Evolutionary conservation across 129 eudicot species (phyloP), one percentile per base, ranked within the genome.

Genomic region (Smallanthus sonchifolius): DNA sequence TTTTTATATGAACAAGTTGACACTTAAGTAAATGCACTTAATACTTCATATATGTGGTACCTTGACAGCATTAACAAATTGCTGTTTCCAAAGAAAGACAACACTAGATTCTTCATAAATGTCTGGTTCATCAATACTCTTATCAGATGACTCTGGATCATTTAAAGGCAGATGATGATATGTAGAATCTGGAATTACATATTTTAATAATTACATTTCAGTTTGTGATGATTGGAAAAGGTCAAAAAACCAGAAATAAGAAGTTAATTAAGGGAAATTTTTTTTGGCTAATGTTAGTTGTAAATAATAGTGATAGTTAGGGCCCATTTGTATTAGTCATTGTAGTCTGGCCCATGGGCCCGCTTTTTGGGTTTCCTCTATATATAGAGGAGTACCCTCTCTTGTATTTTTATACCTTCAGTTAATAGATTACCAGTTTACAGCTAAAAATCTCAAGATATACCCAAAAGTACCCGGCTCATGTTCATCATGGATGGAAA

Each of bases 71-170:
- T 87, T 83, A 40, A 83, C 65, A 76, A 90, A 90, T 75, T 90
- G 98, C 73, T 90, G 84, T 82, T 84, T 88, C 98, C 98, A 93
- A 49, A 90, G 51, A 60, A 76, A 78, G 70, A 77, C 42, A 43
- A 84, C 14, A 60, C 34, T 17, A 15, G 61, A 43, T 59, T 82
- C 82, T 70, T 69, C 74, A n/a, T 61, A 67, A 35, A 56, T 74
- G 30, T 13, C 40, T 11, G 74, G 43, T 35, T 15, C 77, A 56
- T 52, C 77, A 38, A 70, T 48, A 55, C 67, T 82, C 69, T 77
- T 85, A 80, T 52, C 60, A 59, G 86, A 84, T 56, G 82, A 81
- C 71, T 78, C 89, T 51, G 77, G 75, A 73, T 90, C 96, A 49
- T 60, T 67, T 59, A 63, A 48, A 73, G 86, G 87, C 68, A 92